Evolutionary conservation across 495 filamentous ascomycete species (phyloP).

Genomic region (Penicillium verhagenii): DNA sequence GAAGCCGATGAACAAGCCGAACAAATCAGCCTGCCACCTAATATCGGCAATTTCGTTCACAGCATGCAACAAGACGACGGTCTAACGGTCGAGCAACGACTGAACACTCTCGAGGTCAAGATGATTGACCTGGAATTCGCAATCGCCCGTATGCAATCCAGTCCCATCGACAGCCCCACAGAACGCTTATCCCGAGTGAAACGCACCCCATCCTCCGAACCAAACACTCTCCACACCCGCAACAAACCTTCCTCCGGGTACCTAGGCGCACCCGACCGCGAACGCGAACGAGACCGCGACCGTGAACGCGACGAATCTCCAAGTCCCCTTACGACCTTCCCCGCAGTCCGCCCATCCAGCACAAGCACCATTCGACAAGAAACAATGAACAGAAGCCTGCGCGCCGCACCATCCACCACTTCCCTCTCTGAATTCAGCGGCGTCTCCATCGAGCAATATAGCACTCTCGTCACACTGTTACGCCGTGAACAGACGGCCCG

Average conservation of each 20-base stretch:
- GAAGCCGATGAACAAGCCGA: slow-evolving; percentile 19
- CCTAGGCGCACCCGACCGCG: slow-evolving; percentile 14
- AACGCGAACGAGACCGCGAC: neutral
- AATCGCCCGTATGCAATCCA: slow-evolving; percentile 50
- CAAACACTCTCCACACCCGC: slow-evolving; percentile 14
- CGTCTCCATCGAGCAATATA: slow-evolving; percentile 58
- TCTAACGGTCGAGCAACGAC: slow-evolving; percentile 48
- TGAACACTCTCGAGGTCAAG: slow-evolving; percentile 55
- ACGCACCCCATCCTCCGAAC: slow-evolving; percentile 14
- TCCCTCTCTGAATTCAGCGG: slow-evolving; percentile 33
- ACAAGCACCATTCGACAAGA: slow-evolving; percentile 42
- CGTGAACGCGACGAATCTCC: slow-evolving; percentile 22
- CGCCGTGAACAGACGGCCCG: slow-evolving; percentile 57
- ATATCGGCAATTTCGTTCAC: slow-evolving; percentile 41
- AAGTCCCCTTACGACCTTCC: slow-evolving; percentile 9
- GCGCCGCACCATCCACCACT: slow-evolving; percentile 30
- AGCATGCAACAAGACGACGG: slow-evolving; percentile 48
- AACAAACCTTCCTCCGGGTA: slow-evolving; percentile 21
- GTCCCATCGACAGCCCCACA: slow-evolving; percentile 17
- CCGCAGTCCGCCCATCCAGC: slow-evolving; percentile 34
- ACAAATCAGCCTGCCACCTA: slow-evolving; percentile 34
- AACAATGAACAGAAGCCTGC: slow-evolving; percentile 28
- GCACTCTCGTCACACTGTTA: slow-evolving; percentile 52
- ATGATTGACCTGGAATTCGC: slow-evolving; percentile 56
- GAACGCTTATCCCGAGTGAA: slow-evolving; percentile 18